These are phyloP conservation scores for Aspergillus nomiae DNA, from an alignment of 2,329 filamentous ascomycete species.

Conservation along the genomic window DNA sequence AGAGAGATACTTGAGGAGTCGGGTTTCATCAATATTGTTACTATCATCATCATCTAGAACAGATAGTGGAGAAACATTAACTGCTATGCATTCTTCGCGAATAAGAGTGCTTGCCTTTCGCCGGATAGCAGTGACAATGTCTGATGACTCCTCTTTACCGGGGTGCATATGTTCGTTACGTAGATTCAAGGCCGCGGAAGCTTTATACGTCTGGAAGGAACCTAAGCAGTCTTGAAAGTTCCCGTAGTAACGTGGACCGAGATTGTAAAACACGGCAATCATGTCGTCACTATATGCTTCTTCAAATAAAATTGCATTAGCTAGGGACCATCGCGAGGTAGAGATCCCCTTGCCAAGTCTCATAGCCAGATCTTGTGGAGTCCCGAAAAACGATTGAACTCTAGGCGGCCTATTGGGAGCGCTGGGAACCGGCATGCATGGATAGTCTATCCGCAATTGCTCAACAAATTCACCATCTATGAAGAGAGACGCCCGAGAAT, in stretches of 20 bases:
- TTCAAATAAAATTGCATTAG: conserved; percentile 85
- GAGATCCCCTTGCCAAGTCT: conserved; percentile 73
- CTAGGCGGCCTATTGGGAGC: conserved; percentile 55
- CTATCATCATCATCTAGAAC: conserved; percentile 80
- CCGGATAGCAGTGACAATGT: conserved; percentile 86
- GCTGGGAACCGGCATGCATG: conserved; percentile 68
- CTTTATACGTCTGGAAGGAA: conserved; percentile 93
- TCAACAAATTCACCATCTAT: conserved; percentile 93
- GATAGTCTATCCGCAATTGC: conserved; percentile 86
- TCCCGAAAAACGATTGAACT: conserved; percentile 91
- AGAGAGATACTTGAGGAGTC: conserved; percentile 75
- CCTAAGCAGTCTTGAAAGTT: conserved; percentile 97
- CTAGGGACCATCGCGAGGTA: conserved; percentile 82
- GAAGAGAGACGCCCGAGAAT: conserved; percentile 83
- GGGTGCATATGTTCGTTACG: conserved; percentile 89
- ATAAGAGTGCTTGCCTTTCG: conserved; percentile 80
- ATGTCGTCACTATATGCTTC: conserved; percentile 88
- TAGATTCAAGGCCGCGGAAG: conserved; percentile 85
- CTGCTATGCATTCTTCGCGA: conserved; percentile 75
- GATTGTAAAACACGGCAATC: conserved; percentile 83
- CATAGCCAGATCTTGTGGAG: conserved; percentile 81
- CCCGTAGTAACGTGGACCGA: conserved; percentile 87
- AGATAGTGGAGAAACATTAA: conserved; percentile 80
- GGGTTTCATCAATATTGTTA: conserved; percentile 70
- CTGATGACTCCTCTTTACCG: conserved; percentile 86